These are phyloP conservation scores for Diutina pseudorugosa DNA, from an alignment of 1,139 yeast species.

Conservation along the genomic window DNA sequence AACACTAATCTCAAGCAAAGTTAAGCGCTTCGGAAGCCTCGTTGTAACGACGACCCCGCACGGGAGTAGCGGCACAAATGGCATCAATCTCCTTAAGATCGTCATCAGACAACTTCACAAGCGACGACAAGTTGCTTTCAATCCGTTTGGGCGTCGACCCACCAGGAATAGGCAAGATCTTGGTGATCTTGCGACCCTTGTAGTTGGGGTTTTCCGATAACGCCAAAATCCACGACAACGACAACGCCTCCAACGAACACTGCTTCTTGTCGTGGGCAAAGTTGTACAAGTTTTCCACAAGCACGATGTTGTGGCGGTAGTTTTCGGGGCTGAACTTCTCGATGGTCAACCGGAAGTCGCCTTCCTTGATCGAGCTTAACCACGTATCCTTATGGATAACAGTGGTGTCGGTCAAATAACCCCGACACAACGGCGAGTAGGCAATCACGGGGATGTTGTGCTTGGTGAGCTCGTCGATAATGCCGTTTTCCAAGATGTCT, in stretches of 20 bases:
- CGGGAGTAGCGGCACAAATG: slow-evolving; percentile 24
- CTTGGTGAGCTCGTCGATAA: slow-evolving; percentile 37
- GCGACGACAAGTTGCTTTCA: slow-evolving; percentile 39
- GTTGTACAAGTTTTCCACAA: slow-evolving; percentile 31
- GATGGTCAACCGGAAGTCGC: slow-evolving; percentile 41
- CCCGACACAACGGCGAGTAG: slow-evolving; percentile 78
- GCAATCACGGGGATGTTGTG: slow-evolving; percentile 54
- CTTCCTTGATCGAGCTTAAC: slow-evolving; percentile 20
- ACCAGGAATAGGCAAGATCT: slow-evolving; percentile 69
- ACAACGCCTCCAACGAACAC: slow-evolving; percentile 52
- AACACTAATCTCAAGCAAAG: too few relatives aligned
- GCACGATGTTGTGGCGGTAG: slow-evolving; percentile 35
- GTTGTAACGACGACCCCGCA: slow-evolving; percentile 42
- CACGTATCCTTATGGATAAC: slow-evolving; percentile 26
- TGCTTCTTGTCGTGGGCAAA: slow-evolving; percentile 33
- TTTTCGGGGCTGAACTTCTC: slow-evolving; percentile 53
- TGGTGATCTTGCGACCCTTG: slow-evolving; percentile 32
- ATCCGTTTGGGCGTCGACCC: slow-evolving; percentile 49
- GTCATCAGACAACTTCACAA: slow-evolving; percentile 32
- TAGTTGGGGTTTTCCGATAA: slow-evolving; percentile 17
- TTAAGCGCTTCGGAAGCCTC: slow-evolving; percentile 7
- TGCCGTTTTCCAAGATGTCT: slow-evolving; percentile 49
- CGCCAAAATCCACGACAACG: slow-evolving; percentile 58
- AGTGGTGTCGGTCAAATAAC: slow-evolving; percentile 52
- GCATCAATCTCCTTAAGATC: slow-evolving; percentile 41